Percentiles rank a stretch among this genome's conserved stretches.
These are phyloP conservation scores for Microdochium paspali DNA, from an alignment of 2,329 filamentous ascomycete genomes.

Conservation along the genomic window DNA sequence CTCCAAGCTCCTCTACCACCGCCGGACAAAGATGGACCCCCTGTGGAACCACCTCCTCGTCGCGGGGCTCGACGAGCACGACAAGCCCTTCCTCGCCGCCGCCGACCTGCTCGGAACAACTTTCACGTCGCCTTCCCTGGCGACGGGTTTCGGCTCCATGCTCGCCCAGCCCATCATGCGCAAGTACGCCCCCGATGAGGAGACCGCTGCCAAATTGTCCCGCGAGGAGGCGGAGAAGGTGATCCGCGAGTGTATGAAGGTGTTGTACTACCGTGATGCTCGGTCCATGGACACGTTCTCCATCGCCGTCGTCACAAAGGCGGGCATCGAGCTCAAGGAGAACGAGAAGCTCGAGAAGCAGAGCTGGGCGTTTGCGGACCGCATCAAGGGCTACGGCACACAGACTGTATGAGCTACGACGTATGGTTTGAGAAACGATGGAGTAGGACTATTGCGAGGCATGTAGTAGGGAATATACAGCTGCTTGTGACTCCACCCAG, in stretches of 20 bases:
- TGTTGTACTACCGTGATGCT: slow-evolving; percentile 93
- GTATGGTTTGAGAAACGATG: no score
- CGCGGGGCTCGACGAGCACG: slow-evolving; percentile 72
- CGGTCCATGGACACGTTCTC: slow-evolving; percentile 87
- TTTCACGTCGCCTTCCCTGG: slow-evolving; percentile 77
- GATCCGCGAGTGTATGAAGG: slow-evolving; percentile 94
- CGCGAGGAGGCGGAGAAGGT: slow-evolving; percentile 72
- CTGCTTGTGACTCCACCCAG: no score
- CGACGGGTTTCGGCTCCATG: slow-evolving; percentile 89
- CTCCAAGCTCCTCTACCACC: slow-evolving; percentile 89
- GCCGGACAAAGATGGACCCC: slow-evolving; percentile 91
- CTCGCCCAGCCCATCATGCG: slow-evolving; percentile 89
- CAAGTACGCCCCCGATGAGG: slow-evolving; percentile 75
- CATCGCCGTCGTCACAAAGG: slow-evolving; percentile 80
- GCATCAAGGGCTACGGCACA: slow-evolving; percentile 89
- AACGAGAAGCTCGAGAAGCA: slow-evolving; percentile 85
- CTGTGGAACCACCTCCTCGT: slow-evolving; percentile 95
- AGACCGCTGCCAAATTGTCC: slow-evolving; percentile 58
- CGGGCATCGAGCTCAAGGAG: slow-evolving; percentile 77
- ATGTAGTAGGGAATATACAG: no score
- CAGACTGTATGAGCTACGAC: slow-evolving; percentile 49
- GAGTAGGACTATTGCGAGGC: no score
- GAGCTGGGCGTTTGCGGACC: slow-evolving; percentile 97
- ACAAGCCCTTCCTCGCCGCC: slow-evolving; percentile 80
- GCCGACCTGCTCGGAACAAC: slow-evolving; percentile 91